A percentile compares a stretch with the other conserved stretches of the same genome.
Evolutionary conservation across 2,329 filamentous ascomycete species (phyloP).

Genomic region (Arthrinium phaeospermum): DNA sequence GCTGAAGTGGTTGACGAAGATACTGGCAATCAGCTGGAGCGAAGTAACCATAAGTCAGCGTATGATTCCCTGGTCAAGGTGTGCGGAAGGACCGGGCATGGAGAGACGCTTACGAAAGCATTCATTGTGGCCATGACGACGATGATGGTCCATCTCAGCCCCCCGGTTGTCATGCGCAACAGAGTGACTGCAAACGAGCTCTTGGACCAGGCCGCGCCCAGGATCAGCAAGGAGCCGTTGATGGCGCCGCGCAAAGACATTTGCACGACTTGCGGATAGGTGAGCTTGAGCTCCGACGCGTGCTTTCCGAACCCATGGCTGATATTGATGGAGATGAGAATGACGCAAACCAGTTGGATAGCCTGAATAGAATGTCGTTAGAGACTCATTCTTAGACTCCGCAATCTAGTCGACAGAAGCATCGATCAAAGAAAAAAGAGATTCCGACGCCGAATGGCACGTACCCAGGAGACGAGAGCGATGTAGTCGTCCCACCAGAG

Average conservation of each 20-base stretch:
- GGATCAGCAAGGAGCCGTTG: constrained; percentile 29
- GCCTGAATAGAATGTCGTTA: constrained; percentile 11
- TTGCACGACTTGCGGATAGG: constrained; percentile 24
- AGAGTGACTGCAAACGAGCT: constrained; percentile 40
- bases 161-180: constrained; percentile 34
- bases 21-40: not conserved
- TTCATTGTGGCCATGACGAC: constrained; percentile 35
- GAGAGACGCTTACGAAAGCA: constrained; percentile 32
- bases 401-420: too few relatives aligned
- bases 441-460: not conserved
- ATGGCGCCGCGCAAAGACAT: constrained; percentile 29
- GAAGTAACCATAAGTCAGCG: not conserved
- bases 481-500: constrained; percentile 24
- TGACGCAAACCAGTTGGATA: constrained; percentile 25
- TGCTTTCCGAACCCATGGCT: constrained; percentile 21
- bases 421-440: not conserved
- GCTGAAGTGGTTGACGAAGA: constrained; percentile 24
- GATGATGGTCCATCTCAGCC: constrained; percentile 36
- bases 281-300: constrained; percentile 21
- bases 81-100: constrained; percentile 36
- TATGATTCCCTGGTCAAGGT: constrained; percentile 37
- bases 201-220: constrained; percentile 38
- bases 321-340: constrained; percentile 24
- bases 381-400: not conserved
- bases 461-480: constrained; percentile 20